Conservation (phyloP, 176 grass and related monocot genomes). For the Avena eriantha region DNA sequence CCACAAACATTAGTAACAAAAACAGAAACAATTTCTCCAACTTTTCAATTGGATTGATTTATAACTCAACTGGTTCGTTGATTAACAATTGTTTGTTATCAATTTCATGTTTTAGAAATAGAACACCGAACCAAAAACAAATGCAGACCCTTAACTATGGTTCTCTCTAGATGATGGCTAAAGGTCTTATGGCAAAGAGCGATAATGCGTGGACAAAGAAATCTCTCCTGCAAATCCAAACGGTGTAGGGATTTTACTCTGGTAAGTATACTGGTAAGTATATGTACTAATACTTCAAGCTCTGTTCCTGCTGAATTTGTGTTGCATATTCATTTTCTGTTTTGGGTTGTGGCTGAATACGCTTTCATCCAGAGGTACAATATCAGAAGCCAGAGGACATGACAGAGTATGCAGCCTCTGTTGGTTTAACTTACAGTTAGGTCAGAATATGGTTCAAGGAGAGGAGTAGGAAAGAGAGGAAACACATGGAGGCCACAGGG, state of each 20-base stretch:
- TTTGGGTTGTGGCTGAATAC: not conserved
- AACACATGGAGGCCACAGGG: slow-evolving; percentile 44
- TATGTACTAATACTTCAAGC: not conserved
- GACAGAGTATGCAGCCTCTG: slow-evolving; percentile 62
- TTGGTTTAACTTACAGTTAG: slow-evolving; percentile 79
- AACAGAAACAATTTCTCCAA: too few relatives aligned
- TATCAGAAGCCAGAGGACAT: slow-evolving; percentile 77
- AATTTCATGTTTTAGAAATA: too few relatives aligned
- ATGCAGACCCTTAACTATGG: not conserved
- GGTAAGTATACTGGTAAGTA: slow-evolving; percentile 67
- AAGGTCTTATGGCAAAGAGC: slow-evolving; percentile 35
- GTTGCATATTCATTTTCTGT: not conserved
- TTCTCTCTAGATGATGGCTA: slow-evolving; percentile 38
- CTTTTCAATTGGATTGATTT: too few relatives aligned
- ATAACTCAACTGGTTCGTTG: too few relatives aligned
- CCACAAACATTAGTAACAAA: too few relatives aligned
- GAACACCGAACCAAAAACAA: too few relatives aligned
- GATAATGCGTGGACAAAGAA: slow-evolving; percentile 66
- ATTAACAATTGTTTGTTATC: too few relatives aligned
- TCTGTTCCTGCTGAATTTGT: slow-evolving; percentile 19
- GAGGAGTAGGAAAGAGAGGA: slow-evolving; percentile 93
- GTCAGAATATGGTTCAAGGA: slow-evolving; percentile 92
- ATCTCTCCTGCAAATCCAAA: slow-evolving; percentile 66
- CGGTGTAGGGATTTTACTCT: slow-evolving; percentile 73
- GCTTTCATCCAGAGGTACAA: slow-evolving; percentile 59